Evolutionary conservation across 495 filamentous ascomycete genomes (phyloP), one percentile per base, ranked within the genome.

Genomic region (Trichoderma parareesei): DNA sequence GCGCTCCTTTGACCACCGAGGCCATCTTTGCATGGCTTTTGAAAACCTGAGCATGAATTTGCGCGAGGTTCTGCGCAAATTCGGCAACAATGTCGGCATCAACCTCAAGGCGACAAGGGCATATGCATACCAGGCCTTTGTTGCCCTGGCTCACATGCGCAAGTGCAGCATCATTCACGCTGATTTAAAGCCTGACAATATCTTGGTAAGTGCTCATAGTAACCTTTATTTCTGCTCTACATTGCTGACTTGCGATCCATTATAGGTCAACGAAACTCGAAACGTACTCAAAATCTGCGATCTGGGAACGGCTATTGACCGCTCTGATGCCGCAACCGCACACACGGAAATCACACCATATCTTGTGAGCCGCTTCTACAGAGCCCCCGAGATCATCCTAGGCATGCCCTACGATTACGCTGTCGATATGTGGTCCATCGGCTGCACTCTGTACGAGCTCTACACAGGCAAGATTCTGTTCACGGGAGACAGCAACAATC

Each of bases 391-490:
- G 75, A 91, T 98, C 72, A 96, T 98, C 63, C 84, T 98, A 1
- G 94, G 93, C n/a, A 89, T 97, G 76, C 87, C 87, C 33, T 96
- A 93, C 74, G 92, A 96, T 74, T 95, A 91, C 72, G 91, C 90
- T 40, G 91, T 98, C 71, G 94, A 98, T 73, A 88, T 97, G 75
- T 98, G 94, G 94, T 93, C 93, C 13, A 90, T 97, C 68, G 94
- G 94, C 16, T 98, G 95, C 76, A 98, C 94, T 33, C 79, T 98
- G 37, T 98, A 93, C 75, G 94, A 98, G 75, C 81, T 98, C 38
- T 97, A 93, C 80, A 97, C 95, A 0, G 93, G 95, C 65, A 96
- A 97, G 75, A 97, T 98, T 66, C 81, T 98, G 49, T 98, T 98
- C 77, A 91, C 88, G 2, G 94, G 95, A 57, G 87, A 89, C 64